These are phyloP conservation scores for Sporothrix globosa DNA, from an alignment of 2,329 filamentous ascomycete species.

Conservation along the genomic window DNA sequence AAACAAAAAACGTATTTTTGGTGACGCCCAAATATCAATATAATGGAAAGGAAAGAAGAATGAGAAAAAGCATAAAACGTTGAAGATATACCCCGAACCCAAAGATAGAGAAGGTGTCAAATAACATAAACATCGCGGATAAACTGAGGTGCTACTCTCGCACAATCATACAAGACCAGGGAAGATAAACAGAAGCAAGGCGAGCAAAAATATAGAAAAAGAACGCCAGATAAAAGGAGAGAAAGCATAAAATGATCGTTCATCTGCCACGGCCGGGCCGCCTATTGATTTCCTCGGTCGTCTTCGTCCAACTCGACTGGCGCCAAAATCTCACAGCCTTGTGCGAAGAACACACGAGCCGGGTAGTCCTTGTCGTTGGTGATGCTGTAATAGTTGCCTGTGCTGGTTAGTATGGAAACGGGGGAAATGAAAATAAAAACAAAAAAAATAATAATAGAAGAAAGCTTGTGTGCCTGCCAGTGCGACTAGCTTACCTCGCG, in stretches of 20 bases:
- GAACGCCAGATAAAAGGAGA: not conserved
- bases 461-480: not conserved
- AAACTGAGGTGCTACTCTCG: not conserved
- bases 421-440: slow-evolving; percentile 2
- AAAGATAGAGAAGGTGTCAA: not conserved
- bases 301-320: slow-evolving; percentile 36
- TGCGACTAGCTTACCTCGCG: slow-evolving; percentile 69
- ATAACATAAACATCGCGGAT: not conserved
- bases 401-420: slow-evolving; percentile 12
- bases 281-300: slow-evolving; percentile 7
- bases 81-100: not conserved
- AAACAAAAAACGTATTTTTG: not conserved
- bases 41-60: not conserved
- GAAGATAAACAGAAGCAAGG: slow-evolving; percentile 13
- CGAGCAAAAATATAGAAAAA: not conserved
- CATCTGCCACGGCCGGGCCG: slow-evolving; percentile 28
- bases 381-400: slow-evolving; percentile 94
- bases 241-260: slow-evolving; percentile 15
- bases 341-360: slow-evolving; percentile 87
- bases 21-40: not conserved
- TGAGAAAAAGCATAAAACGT: not conserved
- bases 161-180: not conserved
- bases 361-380: slow-evolving; percentile 73
- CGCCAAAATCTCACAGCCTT: slow-evolving; percentile 68
- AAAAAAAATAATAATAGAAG: slow-evolving; percentile 28